Conservation (phyloP, 2,329 filamentous ascomycete genomes). For the Torrubiella hemipterigena region DNA sequence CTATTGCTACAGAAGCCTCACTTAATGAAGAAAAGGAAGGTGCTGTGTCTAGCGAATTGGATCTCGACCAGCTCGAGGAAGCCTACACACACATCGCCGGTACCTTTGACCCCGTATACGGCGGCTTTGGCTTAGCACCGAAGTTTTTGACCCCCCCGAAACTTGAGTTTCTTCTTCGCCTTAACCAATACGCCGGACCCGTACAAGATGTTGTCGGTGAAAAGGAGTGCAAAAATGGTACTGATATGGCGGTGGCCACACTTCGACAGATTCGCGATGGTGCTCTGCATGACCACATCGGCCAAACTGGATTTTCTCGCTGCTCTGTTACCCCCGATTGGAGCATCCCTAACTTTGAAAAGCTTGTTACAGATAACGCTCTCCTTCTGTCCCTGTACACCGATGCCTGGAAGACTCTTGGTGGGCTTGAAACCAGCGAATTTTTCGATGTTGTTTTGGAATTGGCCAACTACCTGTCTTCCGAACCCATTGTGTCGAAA, state of each 20-base stretch:
- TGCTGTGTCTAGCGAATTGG: constrained; percentile 53
- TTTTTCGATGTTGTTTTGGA: constrained; percentile 70
- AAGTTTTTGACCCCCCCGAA: constrained; percentile 89
- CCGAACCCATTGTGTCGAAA: constrained; percentile 50
- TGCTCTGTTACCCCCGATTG: constrained; percentile 89
- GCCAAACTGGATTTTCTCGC: constrained; percentile 44
- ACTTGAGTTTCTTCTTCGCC: constrained; percentile 65
- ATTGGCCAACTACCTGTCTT: constrained; percentile 76
- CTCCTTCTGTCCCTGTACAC: constrained; percentile 75
- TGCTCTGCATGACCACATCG: constrained; percentile 43
- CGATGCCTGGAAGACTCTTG: constrained; percentile 62
- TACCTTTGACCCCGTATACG: constrained; percentile 68
- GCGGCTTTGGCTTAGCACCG: constrained; percentile 69
- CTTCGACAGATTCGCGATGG: constrained; percentile 58
- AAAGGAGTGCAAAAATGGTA: constrained; percentile 60
- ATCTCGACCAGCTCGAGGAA: constrained; percentile 85
- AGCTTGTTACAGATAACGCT: constrained; percentile 89
- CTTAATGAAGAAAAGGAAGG: constrained; percentile 11
- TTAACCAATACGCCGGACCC: constrained; percentile 57
- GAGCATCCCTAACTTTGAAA: constrained; percentile 93
- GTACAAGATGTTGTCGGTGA: constrained; percentile 83
- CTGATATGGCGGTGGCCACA: constrained; percentile 69
- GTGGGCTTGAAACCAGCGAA: constrained; percentile 46
- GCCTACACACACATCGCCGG: constrained; percentile 69
- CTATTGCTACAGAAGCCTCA: constrained; percentile 14